These are phyloP conservation scores for Xylaria hypoxylon DNA, from an alignment of 2,329 filamentous ascomycete species.

Conservation along the genomic window DNA sequence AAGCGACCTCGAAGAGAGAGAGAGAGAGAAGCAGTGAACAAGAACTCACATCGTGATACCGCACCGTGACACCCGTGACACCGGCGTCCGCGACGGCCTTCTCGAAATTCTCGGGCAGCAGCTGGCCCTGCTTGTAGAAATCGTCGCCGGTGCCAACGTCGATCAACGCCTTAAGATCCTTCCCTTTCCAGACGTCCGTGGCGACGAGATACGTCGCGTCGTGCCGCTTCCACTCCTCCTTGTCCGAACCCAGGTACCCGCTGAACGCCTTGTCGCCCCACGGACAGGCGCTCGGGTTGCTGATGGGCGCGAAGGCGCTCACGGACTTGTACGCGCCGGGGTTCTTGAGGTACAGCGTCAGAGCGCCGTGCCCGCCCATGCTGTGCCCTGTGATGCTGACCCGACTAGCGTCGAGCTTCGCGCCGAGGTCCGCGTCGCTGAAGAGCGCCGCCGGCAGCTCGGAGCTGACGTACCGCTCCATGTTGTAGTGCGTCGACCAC, in stretches of 20 bases:
- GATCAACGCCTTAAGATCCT: conserved; percentile 80
- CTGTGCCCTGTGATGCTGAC: conserved; percentile 93
- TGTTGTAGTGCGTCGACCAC: conserved; percentile 84
- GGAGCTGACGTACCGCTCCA: conserved; percentile 91
- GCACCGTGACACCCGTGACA: conserved; percentile 76
- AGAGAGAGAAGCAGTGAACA: conserved; percentile 7
- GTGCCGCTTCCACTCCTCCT: conserved; percentile 84
- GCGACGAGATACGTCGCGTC: conserved; percentile 92
- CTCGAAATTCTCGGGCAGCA: conserved; percentile 93
- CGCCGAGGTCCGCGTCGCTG: conserved; percentile 55
- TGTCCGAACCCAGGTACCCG: conserved; percentile 86
- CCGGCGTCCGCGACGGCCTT: conserved; percentile 81
- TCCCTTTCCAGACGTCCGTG: conserved; percentile 70
- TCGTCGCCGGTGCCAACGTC: conserved; percentile 95
- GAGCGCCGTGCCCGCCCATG: conserved; percentile 96
- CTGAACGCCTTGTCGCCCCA: conserved; percentile 97
- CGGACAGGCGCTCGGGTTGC: conserved; percentile 85
- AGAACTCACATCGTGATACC: conserved; percentile 78
- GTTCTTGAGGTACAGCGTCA: conserved; percentile 92
- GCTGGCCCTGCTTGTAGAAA: conserved; percentile 94
- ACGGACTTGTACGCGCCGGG: conserved; percentile 90
- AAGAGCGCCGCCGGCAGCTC: conserved; percentile 88
- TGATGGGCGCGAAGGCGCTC: conserved; percentile 89
- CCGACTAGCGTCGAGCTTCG: conserved; percentile 72
- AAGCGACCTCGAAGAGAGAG: neutral